Percentiles rank a stretch among this genome's conserved stretches.
Conservation (phyloP, 306 rosid species). For the Pyrus betulifolia region DNA sequence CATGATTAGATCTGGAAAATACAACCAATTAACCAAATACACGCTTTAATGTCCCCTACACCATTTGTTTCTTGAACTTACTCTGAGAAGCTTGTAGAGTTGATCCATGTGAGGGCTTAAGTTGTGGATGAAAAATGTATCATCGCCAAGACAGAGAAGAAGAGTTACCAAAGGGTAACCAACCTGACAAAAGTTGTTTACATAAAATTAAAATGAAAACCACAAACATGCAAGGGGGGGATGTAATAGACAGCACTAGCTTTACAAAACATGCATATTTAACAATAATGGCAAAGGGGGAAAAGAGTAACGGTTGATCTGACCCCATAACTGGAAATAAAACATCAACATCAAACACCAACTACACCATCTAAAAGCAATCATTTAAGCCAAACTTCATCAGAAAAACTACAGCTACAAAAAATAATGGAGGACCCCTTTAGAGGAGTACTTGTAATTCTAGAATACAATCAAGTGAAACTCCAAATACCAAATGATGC, state of each 20-base stretch:
- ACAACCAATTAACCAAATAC: neutral
- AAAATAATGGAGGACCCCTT: neutral
- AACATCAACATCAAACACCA: neutral
- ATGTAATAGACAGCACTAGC: neutral
- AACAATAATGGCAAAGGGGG: neutral
- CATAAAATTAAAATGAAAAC: neutral
- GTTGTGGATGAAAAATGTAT: slow-evolving; percentile 70
- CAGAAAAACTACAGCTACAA: neutral
- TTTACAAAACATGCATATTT: neutral
- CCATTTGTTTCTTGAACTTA: slow-evolving; percentile 28
- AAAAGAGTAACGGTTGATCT: neutral
- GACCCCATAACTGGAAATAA: neutral
- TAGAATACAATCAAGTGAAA: neutral
- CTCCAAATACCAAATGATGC: neutral
- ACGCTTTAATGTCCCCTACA: neutral
- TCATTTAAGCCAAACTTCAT: neutral
- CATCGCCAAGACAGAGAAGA: slow-evolving; percentile 97
- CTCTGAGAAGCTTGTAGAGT: slow-evolving; percentile 93
- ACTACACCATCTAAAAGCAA: neutral
- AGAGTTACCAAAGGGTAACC: slow-evolving; percentile 96
- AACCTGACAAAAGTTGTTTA: slow-evolving; percentile 42
- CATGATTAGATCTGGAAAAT: slow-evolving; percentile 1
- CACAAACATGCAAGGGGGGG: neutral
- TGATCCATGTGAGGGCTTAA: slow-evolving; percentile 97
- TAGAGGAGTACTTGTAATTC: neutral